Base-by-base conservation (phyloP, 2,329 filamentous ascomycete species). In the Davidsoniella virescens region DNA sequence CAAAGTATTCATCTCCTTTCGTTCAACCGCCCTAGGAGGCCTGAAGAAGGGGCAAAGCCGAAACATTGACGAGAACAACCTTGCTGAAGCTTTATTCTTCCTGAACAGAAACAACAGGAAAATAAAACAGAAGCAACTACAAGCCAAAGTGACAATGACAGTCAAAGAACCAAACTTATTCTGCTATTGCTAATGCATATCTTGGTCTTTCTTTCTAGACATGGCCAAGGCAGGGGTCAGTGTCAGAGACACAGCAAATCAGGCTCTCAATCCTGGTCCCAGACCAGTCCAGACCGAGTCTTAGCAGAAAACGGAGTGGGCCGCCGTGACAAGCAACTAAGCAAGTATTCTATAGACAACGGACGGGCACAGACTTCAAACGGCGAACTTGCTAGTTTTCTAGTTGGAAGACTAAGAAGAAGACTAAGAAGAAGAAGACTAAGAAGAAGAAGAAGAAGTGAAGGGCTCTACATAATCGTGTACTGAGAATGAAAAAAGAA, bases 241-340 rank as follows among this genome's bases (percentile, higher is more conserved):
- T 49, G 39, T 49, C 47, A 49, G 47, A 49, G 18, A 49, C 33
- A 20, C 33, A 38, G 45, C 37, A 47, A 39, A 49, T 42, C 37
- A 42, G 39, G 26, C 39, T 25, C 38, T 42, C 12, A 1, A 41
- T 20, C 44, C 47, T 49, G 47, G 47, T 42, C 47, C 39, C 10
- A 49, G 39, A 18, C 38, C 38, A 49, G 47, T 39, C 47, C 47
- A 49, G 47, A 25, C 39, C 25, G 17, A 23, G 41, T 38, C 42
- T 25, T 33, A 37, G 20, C 38, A 42, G 37, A 36, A 43, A n/a
- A 43, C 37, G 23, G 23, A 42, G 38, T 42, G 23, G 38, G 25
- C 37, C 37, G 38, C 38, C 38, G 18, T 42, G 38, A 49, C 38
- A 49, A 49, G 26, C 26, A 10, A 29, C 18, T 20, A n/a, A n/a